Base-by-base conservation (phyloP, 2,329 filamentous ascomycete species). In the Herpotrichia juniperi region DNA sequence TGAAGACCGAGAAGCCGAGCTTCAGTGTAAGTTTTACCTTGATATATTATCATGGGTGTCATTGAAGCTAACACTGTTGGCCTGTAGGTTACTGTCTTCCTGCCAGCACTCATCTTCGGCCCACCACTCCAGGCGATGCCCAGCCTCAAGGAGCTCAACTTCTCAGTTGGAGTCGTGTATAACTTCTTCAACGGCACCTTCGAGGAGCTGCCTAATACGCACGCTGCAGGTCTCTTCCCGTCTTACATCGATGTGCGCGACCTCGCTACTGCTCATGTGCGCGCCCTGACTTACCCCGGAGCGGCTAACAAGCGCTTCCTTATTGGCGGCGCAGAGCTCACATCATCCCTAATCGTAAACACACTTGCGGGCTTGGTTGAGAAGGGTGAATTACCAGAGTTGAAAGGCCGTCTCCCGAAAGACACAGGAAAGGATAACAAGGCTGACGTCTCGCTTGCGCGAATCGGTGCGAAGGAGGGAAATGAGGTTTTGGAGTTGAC, bases 71-170 rank as follows among this genome's bases (percentile, higher is more conserved):
- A 37, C 17, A 21, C 4, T 19, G 34, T 3, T 4, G 21, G 3
- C 31, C 39, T 32, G 10, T 21, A 53, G 50, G 40, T 45, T 14
- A 80, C 76, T 9, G 83, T 82, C 4, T 68, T 86, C 59, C 80
- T 80, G 63, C 83, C 83, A 40, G 81, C 82, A 11, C 68, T 83
- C 45, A 82, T 85, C 9, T 78, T 81, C 52, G 83, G 83, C 0
- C 82, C 83, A 9, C 52, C 48, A 2, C 19, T 51, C 8, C 48
- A 55, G 24, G 11, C 52, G 7, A 5, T 51, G n/a, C 39, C 17
- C 8, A 16, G 14, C 12, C 9, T 55, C 17, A 51, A 48, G 43
- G 5, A 44, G 4, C 26, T 55, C 34, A 55, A 55, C 39, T 82
- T 81, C 14, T 82, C 79, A 62, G 82, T 82, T 66, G 73, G 74